phyloP scores from a whole-genome alignment of 1,284 basidiomycete genomes.

The Hortiboletus rubellus region DNA sequence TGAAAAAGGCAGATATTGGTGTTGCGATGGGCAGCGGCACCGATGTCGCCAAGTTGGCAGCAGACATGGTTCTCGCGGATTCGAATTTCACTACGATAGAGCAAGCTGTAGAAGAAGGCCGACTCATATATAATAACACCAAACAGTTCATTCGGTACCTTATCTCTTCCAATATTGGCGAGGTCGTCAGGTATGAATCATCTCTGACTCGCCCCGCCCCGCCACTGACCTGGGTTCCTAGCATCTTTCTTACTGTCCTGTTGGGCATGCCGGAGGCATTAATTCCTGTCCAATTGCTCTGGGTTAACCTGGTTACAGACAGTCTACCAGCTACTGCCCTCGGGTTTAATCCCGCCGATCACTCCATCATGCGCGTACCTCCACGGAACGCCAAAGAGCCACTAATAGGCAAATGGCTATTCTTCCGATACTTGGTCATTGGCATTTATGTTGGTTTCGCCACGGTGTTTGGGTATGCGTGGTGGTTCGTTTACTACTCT shows the following conservation, averaged over 20 bases:
- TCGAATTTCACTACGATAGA: slow-evolving; percentile 93
- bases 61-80: slow-evolving; percentile 93
- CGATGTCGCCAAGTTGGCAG: slow-evolving; percentile 97
- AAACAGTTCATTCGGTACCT: slow-evolving; percentile 97
- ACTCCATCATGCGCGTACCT: slow-evolving; percentile 93
- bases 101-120: slow-evolving; percentile 93
- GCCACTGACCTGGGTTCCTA: slow-evolving; percentile 28
- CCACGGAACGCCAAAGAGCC: slow-evolving; percentile 89
- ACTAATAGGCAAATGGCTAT: slow-evolving; percentile 90
- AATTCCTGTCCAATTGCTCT: slow-evolving; percentile 96
- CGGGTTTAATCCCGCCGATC: slow-evolving; percentile 96
- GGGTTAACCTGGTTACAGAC: slow-evolving; percentile 96
- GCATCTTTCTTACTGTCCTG: slow-evolving; percentile 96
- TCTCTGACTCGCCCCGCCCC: background rate
- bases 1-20: slow-evolving; percentile 98
- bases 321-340: slow-evolving; percentile 97
- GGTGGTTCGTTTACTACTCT: slow-evolving; percentile 96
- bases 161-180: slow-evolving; percentile 97
- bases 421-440: slow-evolving; percentile 93
- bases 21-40: slow-evolving; percentile 99
- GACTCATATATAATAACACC: slow-evolving; percentile 98
- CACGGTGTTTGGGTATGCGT: slow-evolving; percentile 95
- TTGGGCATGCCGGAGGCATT: slow-evolving; percentile 98
- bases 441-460: slow-evolving; percentile 94
- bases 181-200: slow-evolving; percentile 76